phyloP scores from a whole-genome alignment of 169 alveolate species.

The Cryptosporidium andersoni region DNA sequence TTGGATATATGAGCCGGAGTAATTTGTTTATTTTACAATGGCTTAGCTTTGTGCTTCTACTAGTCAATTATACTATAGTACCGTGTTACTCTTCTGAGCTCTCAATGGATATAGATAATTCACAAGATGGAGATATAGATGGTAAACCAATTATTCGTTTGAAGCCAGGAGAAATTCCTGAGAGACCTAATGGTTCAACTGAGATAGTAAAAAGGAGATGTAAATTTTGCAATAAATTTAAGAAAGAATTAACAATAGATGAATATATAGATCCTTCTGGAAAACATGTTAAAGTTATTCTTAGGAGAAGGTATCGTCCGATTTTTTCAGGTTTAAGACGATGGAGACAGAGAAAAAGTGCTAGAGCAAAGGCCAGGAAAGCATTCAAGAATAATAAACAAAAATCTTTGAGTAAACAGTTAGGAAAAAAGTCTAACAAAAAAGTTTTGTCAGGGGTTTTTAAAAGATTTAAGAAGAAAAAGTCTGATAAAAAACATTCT shows the following conservation, averaged over 20 bases:
- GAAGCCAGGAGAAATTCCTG: background rate
- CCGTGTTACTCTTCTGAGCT: too few relatives aligned
- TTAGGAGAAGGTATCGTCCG: slow-evolving; percentile 16
- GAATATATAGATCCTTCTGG: slow-evolving; percentile 26
- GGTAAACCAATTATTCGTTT: background rate
- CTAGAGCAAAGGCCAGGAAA: slow-evolving; percentile 21
- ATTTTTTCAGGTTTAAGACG: background rate
- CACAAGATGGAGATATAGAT: background rate
- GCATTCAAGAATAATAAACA: background rate
- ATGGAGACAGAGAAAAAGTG: slow-evolving; percentile 22
- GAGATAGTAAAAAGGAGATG: background rate
- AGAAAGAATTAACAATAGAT: slow-evolving; percentile 9
- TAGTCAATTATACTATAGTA: too few relatives aligned
- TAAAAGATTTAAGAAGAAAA: slow-evolving; percentile 1
- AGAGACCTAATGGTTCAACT: slow-evolving; percentile 44
- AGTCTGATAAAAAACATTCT: background rate
- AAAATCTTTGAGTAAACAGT: background rate
- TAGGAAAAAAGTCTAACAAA: background rate
- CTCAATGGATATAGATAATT: too few relatives aligned
- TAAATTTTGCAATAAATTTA: background rate
- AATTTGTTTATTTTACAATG: too few relatives aligned
- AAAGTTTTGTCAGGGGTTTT: background rate
- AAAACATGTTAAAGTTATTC: slow-evolving; percentile 36
- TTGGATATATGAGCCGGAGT: too few relatives aligned
- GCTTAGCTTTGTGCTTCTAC: too few relatives aligned